Evolutionary conservation across 805 yeast genomes (phyloP), one percentile per base, ranked within the genome.

Genomic region (Ascoidea tarda): DNA sequence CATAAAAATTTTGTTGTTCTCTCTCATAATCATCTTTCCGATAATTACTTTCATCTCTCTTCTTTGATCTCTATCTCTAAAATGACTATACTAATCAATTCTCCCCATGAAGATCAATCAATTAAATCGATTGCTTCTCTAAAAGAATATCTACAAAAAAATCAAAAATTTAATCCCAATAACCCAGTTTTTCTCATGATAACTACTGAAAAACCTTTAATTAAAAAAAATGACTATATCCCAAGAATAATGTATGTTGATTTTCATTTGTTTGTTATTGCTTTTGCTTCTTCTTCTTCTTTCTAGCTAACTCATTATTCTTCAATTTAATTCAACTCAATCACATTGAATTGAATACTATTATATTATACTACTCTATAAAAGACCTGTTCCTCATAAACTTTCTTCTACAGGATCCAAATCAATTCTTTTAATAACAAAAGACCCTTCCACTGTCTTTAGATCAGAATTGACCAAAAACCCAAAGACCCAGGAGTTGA

Each of bases 361-460:
- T 47, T 47, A 14, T 47, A 16, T 38, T 6, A 21, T 31, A 31
- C 33, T 33, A 5, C 21, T 52, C 28, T 21, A 21, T 21, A 21
- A 21, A 21, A 62, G 62, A 31, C 85, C 87, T 4, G 57, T 84
- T 10, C 71, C 77, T 0, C 68, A 75, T 57, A 73, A 76, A 56
- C 63, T 84, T 53, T 75, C 73, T 51, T 72, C 70, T 53, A 62
- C 78, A 2, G 73, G 73, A 21, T 74, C 75, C 21, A 68, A 75
- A 50, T 68, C 78, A 28, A 73, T 84, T 5, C 62, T 85, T 4
- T 69, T 87, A 16, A 73, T 87, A 12, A 83, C 91, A 6, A 85
- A 83, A 57, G 93, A 87, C 60, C 90, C 91, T 1, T 76, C 82
- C 5, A 69, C 76, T 5, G 70, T 72, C 5, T 85, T 79, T 59